phyloP scores from a whole-genome alignment of 169 alveolate genomes.

The Cryptosporidium tyzzeri region DNA sequence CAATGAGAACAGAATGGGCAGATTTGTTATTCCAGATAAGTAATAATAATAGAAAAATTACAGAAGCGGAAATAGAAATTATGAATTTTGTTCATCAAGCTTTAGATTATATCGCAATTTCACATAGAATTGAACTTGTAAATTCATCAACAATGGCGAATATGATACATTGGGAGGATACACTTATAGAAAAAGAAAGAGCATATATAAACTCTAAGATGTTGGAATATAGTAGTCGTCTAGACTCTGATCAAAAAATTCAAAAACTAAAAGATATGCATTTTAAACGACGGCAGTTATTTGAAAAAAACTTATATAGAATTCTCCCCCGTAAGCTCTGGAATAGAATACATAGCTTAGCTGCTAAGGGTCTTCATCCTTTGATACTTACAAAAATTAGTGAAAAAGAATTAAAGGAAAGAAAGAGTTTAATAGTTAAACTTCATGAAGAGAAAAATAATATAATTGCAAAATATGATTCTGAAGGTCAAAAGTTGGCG shows the following conservation, averaged over 20 bases:
- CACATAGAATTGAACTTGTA: slow-evolving; percentile 59
- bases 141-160: slow-evolving; percentile 47
- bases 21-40: slow-evolving; percentile 59
- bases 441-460: slow-evolving; percentile 71
- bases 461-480: slow-evolving; percentile 35
- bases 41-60: slow-evolving; percentile 54
- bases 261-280: slow-evolving; percentile 59
- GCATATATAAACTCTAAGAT: slow-evolving; percentile 26
- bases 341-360: slow-evolving; percentile 48
- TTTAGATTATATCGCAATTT: slow-evolving; percentile 62
- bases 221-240: slow-evolving; percentile 51
- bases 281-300: slow-evolving; percentile 30
- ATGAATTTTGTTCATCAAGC: slow-evolving; percentile 67
- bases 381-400: slow-evolving; percentile 38
- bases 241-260: slow-evolving; percentile 43
- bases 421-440: slow-evolving; percentile 41
- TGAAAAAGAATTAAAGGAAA: slow-evolving; percentile 61
- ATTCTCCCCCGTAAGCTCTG: slow-evolving; percentile 53
- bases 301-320: slow-evolving; percentile 47
- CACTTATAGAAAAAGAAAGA: slow-evolving; percentile 21
- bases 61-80: slow-evolving; percentile 57
- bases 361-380: slow-evolving; percentile 68
- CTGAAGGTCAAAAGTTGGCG: slow-evolving; percentile 46
- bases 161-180: slow-evolving; percentile 64
- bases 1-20: slow-evolving; percentile 74